Evolutionary conservation across 768 basidiomycete species (phyloP).

Genomic region (Tulasnella sp.): DNA sequence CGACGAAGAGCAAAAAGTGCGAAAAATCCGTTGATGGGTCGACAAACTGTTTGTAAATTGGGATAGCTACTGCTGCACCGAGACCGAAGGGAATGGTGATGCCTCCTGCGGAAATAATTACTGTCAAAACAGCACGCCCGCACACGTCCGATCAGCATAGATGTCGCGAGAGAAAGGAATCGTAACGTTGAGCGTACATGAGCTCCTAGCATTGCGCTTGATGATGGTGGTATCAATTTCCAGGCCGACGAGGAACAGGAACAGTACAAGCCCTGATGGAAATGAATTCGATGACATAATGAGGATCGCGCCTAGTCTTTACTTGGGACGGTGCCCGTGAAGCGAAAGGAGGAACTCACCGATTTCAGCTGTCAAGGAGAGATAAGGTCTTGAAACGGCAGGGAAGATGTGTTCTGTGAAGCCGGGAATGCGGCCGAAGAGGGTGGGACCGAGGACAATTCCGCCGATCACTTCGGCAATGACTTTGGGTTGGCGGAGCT

Average conservation of each 20-base stretch:
- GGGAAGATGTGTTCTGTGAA: constrained; percentile 88
- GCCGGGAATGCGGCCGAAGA: constrained; percentile 74
- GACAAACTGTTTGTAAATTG: constrained; percentile 70
- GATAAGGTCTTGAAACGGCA: constrained; percentile 55
- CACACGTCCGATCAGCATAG: neutral
- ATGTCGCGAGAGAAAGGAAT: neutral
- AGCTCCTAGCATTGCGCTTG: constrained; percentile 41
- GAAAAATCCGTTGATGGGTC: constrained; percentile 57
- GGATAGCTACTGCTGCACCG: constrained; percentile 58
- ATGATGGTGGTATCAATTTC: constrained; percentile 72
- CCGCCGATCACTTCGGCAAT: constrained; percentile 50
- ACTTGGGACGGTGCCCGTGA: neutral
- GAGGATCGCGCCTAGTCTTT: neutral
- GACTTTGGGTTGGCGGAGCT: constrained; percentile 63
- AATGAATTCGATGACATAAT: neutral
- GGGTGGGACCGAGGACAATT: constrained; percentile 67
- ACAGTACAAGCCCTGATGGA: constrained; percentile 40
- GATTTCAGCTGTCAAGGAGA: constrained; percentile 82
- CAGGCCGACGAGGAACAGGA: constrained; percentile 77
- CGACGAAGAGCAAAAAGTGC: constrained; percentile 90
- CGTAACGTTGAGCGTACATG: neutral
- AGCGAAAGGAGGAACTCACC: constrained; percentile 40
- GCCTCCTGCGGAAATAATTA: constrained; percentile 67
- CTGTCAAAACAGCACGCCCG: constrained; percentile 46
- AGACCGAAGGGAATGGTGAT: constrained; percentile 84